Conservation (phyloP, 768 basidiomycete genomes). For the Sporobolomyces pararoseus region DNA sequence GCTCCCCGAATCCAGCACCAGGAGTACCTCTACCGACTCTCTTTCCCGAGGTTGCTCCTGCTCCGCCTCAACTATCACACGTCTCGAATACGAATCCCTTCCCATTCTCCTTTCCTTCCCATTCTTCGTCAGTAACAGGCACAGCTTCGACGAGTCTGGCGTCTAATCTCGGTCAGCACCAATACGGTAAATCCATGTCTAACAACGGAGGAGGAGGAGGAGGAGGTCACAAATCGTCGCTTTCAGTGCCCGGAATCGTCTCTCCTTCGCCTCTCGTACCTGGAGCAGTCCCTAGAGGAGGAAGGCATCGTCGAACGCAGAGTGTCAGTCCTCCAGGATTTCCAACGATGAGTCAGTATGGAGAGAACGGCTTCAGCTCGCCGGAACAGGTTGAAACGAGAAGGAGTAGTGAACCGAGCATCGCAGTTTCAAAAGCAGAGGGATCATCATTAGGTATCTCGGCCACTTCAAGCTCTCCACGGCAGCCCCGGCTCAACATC, state of each 20-base stretch:
- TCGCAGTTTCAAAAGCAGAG: background rate
- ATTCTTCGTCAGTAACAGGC: too few species aligned
- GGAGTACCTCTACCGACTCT: constrained; percentile 21
- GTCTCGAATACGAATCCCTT: background rate
- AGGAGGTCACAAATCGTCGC: constrained; percentile 18
- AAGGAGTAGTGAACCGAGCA: constrained; percentile 11
- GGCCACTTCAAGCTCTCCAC: background rate
- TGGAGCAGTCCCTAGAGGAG: constrained; percentile 9
- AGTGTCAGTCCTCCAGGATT: constrained; percentile 36
- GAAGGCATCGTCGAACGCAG: constrained; percentile 36
- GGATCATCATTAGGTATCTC: background rate
- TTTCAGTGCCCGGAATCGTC: constrained; percentile 28
- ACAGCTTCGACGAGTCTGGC: constrained; percentile 7
- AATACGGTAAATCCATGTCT: background rate
- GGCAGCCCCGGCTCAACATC: background rate
- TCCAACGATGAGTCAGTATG: constrained; percentile 3
- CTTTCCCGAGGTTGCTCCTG: constrained; percentile 1
- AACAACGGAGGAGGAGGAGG: background rate
- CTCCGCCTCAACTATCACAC: constrained; percentile 10
- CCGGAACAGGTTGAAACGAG: background rate
- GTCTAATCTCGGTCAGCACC: background rate
- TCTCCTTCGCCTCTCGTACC: constrained; percentile 27
- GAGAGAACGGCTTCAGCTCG: background rate
- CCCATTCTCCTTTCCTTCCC: constrained; percentile 3
- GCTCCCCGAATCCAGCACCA: constrained; percentile 27